phyloP scores from a whole-genome alignment of 2,329 filamentous ascomycete genomes.

The Apiospora hydei region DNA sequence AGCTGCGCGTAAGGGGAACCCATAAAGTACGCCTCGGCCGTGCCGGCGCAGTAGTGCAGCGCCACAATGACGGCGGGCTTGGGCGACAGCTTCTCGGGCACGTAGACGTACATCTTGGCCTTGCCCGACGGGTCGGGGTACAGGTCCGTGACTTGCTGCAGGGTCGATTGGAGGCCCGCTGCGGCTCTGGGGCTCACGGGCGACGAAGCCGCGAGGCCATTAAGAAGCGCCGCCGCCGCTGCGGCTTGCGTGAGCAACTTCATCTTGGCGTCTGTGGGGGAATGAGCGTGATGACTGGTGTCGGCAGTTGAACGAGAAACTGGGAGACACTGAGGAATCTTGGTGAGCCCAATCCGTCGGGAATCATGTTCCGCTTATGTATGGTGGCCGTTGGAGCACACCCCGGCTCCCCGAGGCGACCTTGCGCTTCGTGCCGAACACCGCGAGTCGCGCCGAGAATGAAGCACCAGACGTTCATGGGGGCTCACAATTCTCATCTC shows the following conservation, averaged over 20 bases:
- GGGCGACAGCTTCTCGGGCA: constrained; percentile 43
- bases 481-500: too few relatives aligned
- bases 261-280: neutral
- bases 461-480: neutral
- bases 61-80: constrained; percentile 59
- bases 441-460: neutral
- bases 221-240: neutral
- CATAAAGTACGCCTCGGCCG: constrained; percentile 55
- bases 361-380: neutral
- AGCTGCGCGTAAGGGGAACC: constrained; percentile 55
- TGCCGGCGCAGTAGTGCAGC: constrained; percentile 62
- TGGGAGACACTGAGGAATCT: neutral
- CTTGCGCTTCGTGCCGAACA: neutral
- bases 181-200: neutral
- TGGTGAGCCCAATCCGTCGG: neutral
- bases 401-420: too few relatives aligned
- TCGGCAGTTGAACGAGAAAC: neutral
- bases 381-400: neutral
- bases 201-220: neutral
- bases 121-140: constrained; percentile 46
- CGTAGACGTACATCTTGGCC: constrained; percentile 54
- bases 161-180: constrained; percentile 22
- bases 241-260: neutral
- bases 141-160: constrained; percentile 40
- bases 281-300: neutral